These are phyloP conservation scores for Jamesozyma spencerorum DNA, from an alignment of 805 yeast genomes.

Conservation along the genomic window DNA sequence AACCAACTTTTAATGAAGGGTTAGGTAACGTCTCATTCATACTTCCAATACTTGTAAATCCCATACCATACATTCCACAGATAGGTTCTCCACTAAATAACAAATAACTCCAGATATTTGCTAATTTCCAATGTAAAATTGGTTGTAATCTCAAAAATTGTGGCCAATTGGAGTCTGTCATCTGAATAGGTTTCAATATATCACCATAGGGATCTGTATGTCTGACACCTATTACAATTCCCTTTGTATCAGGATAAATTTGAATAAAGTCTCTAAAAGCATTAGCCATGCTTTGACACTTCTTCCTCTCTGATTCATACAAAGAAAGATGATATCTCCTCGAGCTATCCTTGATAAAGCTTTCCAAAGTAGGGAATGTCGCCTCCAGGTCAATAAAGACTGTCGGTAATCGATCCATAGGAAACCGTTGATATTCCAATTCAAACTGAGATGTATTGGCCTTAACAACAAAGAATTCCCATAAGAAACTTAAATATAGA, in stretches of 20 bases:
- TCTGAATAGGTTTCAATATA: conserved; percentile 48
- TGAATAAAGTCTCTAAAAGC: conserved; percentile 62
- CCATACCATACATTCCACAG: conserved; percentile 68
- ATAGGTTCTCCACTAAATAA: conserved; percentile 50
- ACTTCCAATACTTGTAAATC: conserved; percentile 89
- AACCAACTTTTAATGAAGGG: conserved; percentile 40
- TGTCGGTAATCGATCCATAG: conserved; percentile 30
- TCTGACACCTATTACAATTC: conserved; percentile 82
- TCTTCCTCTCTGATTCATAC: conserved; percentile 30
- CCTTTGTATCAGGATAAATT: conserved; percentile 45
- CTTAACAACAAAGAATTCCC: conserved; percentile 20
- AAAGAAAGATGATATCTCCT: conserved; percentile 45
- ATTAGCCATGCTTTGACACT: conserved; percentile 36
- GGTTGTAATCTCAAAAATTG: conserved; percentile 77
- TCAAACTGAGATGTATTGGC: conserved; percentile 20
- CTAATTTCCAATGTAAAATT: conserved; percentile 76
- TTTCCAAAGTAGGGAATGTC: conserved; percentile 61
- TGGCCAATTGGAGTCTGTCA: conserved; percentile 91
- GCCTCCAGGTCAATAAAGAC: conserved; percentile 70
- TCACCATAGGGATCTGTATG: conserved; percentile 79
- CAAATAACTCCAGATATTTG: conserved; percentile 79
- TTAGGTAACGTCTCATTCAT: conserved; percentile 59
- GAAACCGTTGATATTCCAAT: conserved; percentile 16
- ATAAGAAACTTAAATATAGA: conserved; percentile 52
- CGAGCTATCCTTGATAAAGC: conserved; percentile 52